phyloP scores from a whole-genome alignment of 768 basidiomycete genomes.

The Leucosporidium creatinivorum region DNA sequence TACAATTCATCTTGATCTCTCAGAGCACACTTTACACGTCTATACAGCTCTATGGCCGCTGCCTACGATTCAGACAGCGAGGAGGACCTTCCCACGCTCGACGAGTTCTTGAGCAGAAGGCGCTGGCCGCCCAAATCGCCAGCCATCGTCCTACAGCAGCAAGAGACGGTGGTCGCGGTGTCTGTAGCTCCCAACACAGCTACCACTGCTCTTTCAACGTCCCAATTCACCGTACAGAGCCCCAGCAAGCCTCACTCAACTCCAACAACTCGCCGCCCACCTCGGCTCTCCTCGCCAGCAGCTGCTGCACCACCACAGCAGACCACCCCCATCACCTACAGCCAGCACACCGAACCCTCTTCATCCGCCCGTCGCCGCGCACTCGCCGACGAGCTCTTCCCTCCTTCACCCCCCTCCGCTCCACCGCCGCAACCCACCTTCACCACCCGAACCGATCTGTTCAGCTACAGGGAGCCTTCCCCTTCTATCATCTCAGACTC shows the following conservation, averaged over 20 bases:
- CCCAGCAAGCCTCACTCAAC: not conserved
- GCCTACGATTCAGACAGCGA: not conserved
- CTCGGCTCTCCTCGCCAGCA: not conserved
- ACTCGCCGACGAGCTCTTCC: constrained; percentile 19
- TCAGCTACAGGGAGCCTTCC: not conserved
- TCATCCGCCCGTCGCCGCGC: constrained; percentile 1
- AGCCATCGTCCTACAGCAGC: not conserved
- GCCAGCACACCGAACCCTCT: not conserved
- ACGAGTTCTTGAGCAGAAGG: not conserved
- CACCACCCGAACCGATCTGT: not conserved
- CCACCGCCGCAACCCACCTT: not conserved
- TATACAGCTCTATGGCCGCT: too few relatives aligned
- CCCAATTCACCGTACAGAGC: not conserved
- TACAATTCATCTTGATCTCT: too few relatives aligned
- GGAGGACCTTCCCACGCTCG: not conserved
- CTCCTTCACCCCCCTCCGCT: constrained; percentile 11
- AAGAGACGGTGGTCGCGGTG: not conserved
- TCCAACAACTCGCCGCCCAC: not conserved
- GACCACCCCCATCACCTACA: not conserved
- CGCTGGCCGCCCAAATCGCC: not conserved
- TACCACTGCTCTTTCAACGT: not conserved
- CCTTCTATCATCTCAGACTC: constrained; percentile 5
- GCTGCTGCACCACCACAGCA: too few relatives aligned
- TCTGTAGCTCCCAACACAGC: not conserved
- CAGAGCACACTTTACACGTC: too few relatives aligned